Base-by-base conservation (phyloP, 1,284 basidiomycete species). In the Malassezia restricta region DNA sequence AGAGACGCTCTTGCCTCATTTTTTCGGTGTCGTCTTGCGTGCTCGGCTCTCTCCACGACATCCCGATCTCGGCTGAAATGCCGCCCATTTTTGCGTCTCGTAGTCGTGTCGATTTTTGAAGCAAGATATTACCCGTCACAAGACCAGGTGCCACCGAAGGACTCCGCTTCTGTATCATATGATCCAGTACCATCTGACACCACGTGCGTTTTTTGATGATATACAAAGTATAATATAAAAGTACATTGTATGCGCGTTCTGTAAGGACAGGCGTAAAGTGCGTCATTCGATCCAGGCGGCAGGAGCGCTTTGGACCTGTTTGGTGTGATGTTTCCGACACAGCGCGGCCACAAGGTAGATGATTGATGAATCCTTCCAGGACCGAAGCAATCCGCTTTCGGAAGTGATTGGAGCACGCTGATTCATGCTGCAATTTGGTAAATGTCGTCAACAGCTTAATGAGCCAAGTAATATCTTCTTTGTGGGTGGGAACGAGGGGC, bases 101-200 rank as follows among this genome's bases (percentile, higher is more conserved):
- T 24, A 24, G 20, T 6, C 43, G 48, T 17, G 44, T 47, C 24
- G 53, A 47, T 35, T 50, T 42, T 14, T 35, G 47, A 15, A 55
- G 15, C 9, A 55, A 43, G 31, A 50, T 55, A 8, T 49, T 55
- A 15, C 43, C 40, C n/a, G 48, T 49, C 8, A 42, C 48, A 14
- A 12, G 14, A 20, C 32, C 44, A 8, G 48, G 53, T 1, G 37
- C 29, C 8, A 55, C 39, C 8, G 49, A 39, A 24, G 53, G 53
- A 8, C 14, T 42, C 20, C 53, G 53, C 8, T 33, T 27, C 11
- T 39, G 47, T 35, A 43, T 40, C 53, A 55, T 55, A 27, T 55
- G 53, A 17, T 55, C 49, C 17, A 55, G 40, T 17, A 55, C 48
- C 8, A n/a, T 12, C 3, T 47, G 48, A 33, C 47, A 50, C 47